Evolutionary conservation across 176 grass and related monocot genomes (phyloP).

Genomic region (maize (Zea mays)): Zm-B73-REFERENCE-NAM-5.0 NC_050101.1:129506001-129506500

Average conservation of each 20-base stretch:
- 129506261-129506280: not conserved
- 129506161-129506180: not conserved
- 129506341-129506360: not conserved
- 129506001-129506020: not conserved
- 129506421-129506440: not conserved
- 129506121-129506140: conserved; percentile 14
- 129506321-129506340: conserved; percentile 5
- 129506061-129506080: not conserved
- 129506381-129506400: conserved; percentile 5
- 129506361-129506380: not conserved
- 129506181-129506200: not conserved
- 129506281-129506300: conserved; percentile 15
- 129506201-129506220: not conserved
- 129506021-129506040: not conserved
- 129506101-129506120: not conserved
- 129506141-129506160: not conserved
- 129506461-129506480: conserved; percentile 52
- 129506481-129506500: conserved; percentile 43
- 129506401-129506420: conserved; percentile 11
- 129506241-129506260: not conserved
- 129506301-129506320: not conserved
- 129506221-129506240: not conserved
- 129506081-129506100: not conserved
- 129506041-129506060: not conserved
- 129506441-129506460: not conserved